A percentile compares a stretch with the other conserved stretches of the same genome.
Conservation (phyloP, 495 filamentous ascomycete genomes). For the Antarctomyces pellizariae region DNA sequence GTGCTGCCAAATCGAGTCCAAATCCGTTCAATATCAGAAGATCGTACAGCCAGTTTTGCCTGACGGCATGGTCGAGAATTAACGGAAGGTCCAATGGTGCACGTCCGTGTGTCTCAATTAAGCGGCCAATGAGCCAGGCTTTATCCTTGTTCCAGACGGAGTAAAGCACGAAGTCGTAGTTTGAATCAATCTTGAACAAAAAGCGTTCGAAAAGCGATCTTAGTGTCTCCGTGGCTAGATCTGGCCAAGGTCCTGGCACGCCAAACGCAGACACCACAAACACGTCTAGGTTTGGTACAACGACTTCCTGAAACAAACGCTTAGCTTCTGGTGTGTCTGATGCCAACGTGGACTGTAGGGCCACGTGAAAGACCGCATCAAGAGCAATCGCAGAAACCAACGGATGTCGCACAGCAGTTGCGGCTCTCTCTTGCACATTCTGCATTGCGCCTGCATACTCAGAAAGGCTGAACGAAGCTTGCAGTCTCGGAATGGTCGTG, state of each 20-base stretch:
- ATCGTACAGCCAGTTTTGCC: conserved; percentile 62
- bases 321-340: conserved; percentile 43
- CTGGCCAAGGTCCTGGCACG: conserved; percentile 29
- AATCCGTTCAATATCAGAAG: conserved; percentile 55
- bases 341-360: conserved; percentile 37
- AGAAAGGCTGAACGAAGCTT: conserved; percentile 49
- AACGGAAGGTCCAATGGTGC: conserved; percentile 51
- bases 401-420: conserved; percentile 57
- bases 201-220: conserved; percentile 27
- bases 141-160: conserved; percentile 75
- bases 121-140: conserved; percentile 51
- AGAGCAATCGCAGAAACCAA: conserved; percentile 75
- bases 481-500: conserved; percentile 56
- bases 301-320: conserved; percentile 39
- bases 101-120: conserved; percentile 55
- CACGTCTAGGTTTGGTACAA: conserved; percentile 43
- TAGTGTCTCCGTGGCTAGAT: conserved; percentile 28
- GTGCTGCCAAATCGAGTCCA: conserved; percentile 67
- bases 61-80: conserved; percentile 62
- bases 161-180: conserved; percentile 66
- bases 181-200: conserved; percentile 20
- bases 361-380: conserved; percentile 56
- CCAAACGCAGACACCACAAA: conserved; percentile 62
- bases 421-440: conserved; percentile 43
- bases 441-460: conserved; percentile 53